Evolutionary conservation across 306 rosid genomes (phyloP).

Genomic region (Lithocarpus polystachyus): DNA sequence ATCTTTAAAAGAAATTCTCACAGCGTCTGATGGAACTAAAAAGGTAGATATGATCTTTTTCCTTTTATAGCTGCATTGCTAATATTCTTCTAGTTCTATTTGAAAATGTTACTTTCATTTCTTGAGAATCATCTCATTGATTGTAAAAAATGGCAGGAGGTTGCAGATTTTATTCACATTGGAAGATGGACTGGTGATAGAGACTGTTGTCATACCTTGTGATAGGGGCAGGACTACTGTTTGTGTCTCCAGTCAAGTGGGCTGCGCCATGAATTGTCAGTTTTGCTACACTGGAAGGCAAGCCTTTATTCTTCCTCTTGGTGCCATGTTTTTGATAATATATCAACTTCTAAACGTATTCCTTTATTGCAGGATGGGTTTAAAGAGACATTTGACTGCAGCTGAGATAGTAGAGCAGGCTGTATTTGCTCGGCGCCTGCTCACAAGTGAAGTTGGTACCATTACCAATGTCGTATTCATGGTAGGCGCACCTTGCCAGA

Average conservation of each 20-base stretch:
- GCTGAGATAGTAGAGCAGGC: constrained; percentile 97
- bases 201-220: constrained; percentile 86
- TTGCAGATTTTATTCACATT: constrained; percentile 87
- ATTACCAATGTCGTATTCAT: constrained; percentile 90
- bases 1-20: constrained; percentile 51
- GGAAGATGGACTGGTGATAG: constrained; percentile 77
- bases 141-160: constrained; percentile 68
- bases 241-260: constrained; percentile 98
- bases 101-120: constrained; percentile 12
- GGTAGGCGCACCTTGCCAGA: constrained; percentile 43
- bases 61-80: not conserved
- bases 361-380: constrained; percentile 80
- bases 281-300: constrained; percentile 95
- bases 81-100: not conserved
- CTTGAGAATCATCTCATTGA: constrained; percentile 55
- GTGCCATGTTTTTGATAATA: constrained; percentile 1
- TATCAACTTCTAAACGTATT: not conserved
- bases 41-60: constrained; percentile 63
- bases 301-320: constrained; percentile 22
- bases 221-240: constrained; percentile 83
- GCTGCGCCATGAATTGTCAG: constrained; percentile 95
- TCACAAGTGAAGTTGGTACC: constrained; percentile 76
- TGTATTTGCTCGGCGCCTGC: constrained; percentile 69
- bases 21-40: constrained; percentile 80
- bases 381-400: constrained; percentile 73